Percentiles rank a stretch among this genome's conserved stretches.
Conservation (phyloP, 2,329 filamentous ascomycete species). For the Penicillium sp. region DNA sequence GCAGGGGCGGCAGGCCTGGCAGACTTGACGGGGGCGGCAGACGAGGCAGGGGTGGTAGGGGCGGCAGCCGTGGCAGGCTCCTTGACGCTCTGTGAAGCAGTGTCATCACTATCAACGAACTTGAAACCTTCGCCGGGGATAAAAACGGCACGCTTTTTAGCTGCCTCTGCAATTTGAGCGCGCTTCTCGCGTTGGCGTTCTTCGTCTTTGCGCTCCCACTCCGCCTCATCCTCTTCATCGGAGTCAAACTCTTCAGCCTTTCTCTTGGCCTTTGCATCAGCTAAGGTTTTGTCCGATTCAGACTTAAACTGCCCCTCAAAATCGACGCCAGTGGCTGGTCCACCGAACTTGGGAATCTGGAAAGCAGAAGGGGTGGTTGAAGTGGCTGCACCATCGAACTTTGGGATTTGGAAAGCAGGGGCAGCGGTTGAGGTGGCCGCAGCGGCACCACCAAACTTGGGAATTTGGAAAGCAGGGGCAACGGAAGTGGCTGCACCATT, state of each 20-base stretch:
- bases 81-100: slow-evolving; percentile 3
- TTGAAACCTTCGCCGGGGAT: slow-evolving; percentile 35
- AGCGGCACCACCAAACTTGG: background rate
- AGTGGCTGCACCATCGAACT: slow-evolving; percentile 27
- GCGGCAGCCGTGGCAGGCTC: background rate
- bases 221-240: slow-evolving; percentile 51
- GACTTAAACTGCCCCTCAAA: slow-evolving; percentile 46
- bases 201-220: slow-evolving; percentile 48
- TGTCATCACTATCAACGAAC: slow-evolving; percentile 25
- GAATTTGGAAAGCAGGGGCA: background rate
- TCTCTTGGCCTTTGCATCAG: slow-evolving; percentile 47
- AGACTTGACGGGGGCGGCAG: too few relatives aligned
- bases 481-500: background rate
- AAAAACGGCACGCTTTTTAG: slow-evolving; percentile 33
- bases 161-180: slow-evolving; percentile 39
- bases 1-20: background rate
- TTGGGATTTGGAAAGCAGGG: slow-evolving; percentile 22
- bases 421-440: background rate
- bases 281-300: slow-evolving; percentile 40
- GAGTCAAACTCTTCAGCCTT: slow-evolving; percentile 53
- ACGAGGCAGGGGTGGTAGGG: background rate
- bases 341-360: background rate
- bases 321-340: slow-evolving; percentile 23
- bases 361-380: slow-evolving; percentile 18
- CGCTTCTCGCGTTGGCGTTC: slow-evolving; percentile 48